Conservation (phyloP, 139 green algal genomes). For the Picochlorum sp. region DNA sequence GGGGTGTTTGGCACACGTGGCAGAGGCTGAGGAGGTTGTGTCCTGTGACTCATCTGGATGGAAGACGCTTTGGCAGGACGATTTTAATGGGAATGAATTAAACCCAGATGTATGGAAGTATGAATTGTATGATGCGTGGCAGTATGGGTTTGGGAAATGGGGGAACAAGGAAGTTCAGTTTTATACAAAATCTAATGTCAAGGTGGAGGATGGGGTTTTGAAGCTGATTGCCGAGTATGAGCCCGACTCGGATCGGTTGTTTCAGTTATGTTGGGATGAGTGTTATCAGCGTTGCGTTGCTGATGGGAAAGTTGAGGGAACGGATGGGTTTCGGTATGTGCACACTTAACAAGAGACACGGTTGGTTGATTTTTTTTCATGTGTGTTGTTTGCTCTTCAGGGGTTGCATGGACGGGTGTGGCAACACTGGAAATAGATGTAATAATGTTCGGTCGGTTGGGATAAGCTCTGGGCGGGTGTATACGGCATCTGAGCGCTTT, state of each 20-base stretch:
- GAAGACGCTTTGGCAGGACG: background rate
- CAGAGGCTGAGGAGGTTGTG: background rate
- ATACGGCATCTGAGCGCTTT: background rate
- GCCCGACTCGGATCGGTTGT: background rate
- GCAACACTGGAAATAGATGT: background rate
- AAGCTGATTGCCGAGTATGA: conserved; percentile 7
- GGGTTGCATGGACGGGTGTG: background rate
- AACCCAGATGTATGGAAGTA: conserved; percentile 2
- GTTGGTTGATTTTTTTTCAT: too few species aligned
- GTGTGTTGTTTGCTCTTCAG: too few species aligned
- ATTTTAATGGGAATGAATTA: conserved; percentile 3
- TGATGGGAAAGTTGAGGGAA: background rate
- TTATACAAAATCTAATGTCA: conserved; percentile 12
- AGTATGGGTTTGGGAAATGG: conserved; percentile 8
- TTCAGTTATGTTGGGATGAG: background rate
- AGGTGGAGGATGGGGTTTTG: conserved; percentile 1
- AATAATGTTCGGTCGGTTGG: background rate
- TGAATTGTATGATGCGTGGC: conserved; percentile 5
- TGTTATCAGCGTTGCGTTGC: conserved; percentile 5
- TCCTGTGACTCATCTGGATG: background rate
- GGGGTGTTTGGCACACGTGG: background rate
- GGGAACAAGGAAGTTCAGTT: conserved; percentile 4
- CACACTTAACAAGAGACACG: too few species aligned
- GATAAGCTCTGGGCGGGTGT: background rate
- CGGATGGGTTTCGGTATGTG: too few species aligned